Evolutionary conservation across 1,284 basidiomycete genomes (phyloP).

Genomic region (Bjerkandera adusta): DNA sequence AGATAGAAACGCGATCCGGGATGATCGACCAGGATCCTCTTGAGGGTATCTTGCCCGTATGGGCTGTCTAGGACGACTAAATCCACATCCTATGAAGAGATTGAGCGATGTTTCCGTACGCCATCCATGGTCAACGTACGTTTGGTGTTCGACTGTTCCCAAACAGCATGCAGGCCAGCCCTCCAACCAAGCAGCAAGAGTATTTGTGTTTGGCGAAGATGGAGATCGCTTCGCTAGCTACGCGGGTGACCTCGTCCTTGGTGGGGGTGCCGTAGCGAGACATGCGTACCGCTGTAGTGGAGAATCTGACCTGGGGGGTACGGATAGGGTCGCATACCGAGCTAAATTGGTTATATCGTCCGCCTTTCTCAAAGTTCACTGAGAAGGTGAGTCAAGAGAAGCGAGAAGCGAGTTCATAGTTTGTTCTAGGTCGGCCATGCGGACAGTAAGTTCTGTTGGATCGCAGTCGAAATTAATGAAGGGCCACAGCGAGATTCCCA

Average conservation of each 20-base stretch:
- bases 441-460: too few species aligned
- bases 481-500: too few species aligned
- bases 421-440: too few species aligned
- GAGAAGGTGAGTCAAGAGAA: background rate
- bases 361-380: background rate
- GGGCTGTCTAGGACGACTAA: slow-evolving; percentile 24
- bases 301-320: background rate
- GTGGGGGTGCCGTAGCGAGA: slow-evolving; percentile 3
- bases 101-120: too few species aligned
- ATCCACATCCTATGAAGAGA: slow-evolving; percentile 28
- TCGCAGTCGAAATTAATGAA: too few species aligned
- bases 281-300: background rate
- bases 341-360: background rate
- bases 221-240: slow-evolving; percentile 12
- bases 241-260: slow-evolving; percentile 1
- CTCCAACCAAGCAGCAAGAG: slow-evolving; percentile 36
- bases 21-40: slow-evolving; percentile 19
- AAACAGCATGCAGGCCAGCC: slow-evolving; percentile 36
- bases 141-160: slow-evolving; percentile 38
- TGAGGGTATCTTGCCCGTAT: slow-evolving; percentile 24
- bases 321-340: background rate
- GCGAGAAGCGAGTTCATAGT: too few species aligned
- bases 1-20: slow-evolving; percentile 25
- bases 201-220: slow-evolving; percentile 20
- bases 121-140: slow-evolving; percentile 29